Base-by-base conservation (phyloP, 805 yeast species). In the Grigorovia humatica region DNA sequence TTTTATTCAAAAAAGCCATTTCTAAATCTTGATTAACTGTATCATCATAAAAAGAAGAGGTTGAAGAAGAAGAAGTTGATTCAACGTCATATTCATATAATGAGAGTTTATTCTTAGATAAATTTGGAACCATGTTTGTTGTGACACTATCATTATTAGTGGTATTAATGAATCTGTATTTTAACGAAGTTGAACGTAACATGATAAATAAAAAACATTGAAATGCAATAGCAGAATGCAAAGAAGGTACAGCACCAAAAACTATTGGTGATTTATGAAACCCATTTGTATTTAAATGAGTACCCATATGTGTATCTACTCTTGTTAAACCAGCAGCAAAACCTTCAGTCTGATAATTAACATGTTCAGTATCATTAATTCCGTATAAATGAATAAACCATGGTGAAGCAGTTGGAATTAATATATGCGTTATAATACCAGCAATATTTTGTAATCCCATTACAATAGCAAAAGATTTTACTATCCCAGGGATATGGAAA, bases 391-490 rank as follows among this genome's bases (percentile, higher is more conserved):
- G 82, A 47, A 81, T 77, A 62, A 81, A 83, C 83, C 88, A 81
- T 2, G 89, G 89, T 0, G 89, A 85, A 1, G 88, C 85, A 61
- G 79, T 82, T 27, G 90, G 90, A 63, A 82, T 71, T 6, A 74
- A 47, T 41, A 83, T 61, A 62, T 82, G 88, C 2, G 87, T 83
- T 42, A 74, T 43, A 0, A 81, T 81, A 23, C 86, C 85, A 1
- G 72, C 65, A 12, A 81, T 72, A 57, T 81, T 83, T 61, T 81
- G 87, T 11, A 72, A 49, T 1, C 89, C 88, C 44, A 83, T 57
- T 0, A 79, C 73, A n/a, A 74, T 58, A 0, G 79, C 69, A 56
- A 80, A 83, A 57, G 73, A 68, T 54, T 75, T 77, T 12, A 81
- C 49, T 0, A 80, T 77, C 0, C 85, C 86, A n/a, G 82, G 85